Conservation (phyloP, 2,329 filamentous ascomycete genomes). For the Tothia fuscella region DNA sequence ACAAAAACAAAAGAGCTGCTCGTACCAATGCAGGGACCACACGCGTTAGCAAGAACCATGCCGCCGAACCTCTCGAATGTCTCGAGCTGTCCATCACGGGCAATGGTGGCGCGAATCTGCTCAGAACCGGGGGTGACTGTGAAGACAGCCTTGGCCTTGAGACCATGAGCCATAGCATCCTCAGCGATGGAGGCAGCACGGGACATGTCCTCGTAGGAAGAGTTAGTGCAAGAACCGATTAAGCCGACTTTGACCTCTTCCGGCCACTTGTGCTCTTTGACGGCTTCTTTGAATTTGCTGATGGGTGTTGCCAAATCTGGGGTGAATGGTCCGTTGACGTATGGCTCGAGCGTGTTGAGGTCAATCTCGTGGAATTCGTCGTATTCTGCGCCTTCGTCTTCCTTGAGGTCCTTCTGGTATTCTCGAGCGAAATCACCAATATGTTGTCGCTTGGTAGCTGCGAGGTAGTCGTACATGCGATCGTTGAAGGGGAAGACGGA, state of each 20-base stretch:
- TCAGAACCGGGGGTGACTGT: constrained; percentile 94
- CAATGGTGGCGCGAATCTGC: constrained; percentile 90
- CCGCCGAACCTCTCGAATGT: constrained; percentile 96
- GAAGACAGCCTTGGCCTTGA: constrained; percentile 90
- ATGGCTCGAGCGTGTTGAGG: constrained; percentile 85
- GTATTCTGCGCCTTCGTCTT: constrained; percentile 86
- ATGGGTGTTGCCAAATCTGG: constrained; percentile 96
- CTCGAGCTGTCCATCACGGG: constrained; percentile 77
- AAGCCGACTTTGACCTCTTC: constrained; percentile 93
- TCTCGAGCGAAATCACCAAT: constrained; percentile 82
- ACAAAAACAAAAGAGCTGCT: constrained; percentile 10
- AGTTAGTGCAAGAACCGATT: constrained; percentile 98
- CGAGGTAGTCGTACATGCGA: constrained; percentile 92
- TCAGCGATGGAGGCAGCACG: constrained; percentile 83
- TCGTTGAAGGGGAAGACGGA: constrained; percentile 97
- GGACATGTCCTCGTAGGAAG: constrained; percentile 79
- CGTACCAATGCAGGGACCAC: constrained; percentile 52
- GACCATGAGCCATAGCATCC: constrained; percentile 79
- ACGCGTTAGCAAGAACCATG: constrained; percentile 89
- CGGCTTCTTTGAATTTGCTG: constrained; percentile 91
- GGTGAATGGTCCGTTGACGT: constrained; percentile 98
- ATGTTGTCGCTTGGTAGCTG: constrained; percentile 75
- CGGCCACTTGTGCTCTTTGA: constrained; percentile 91
- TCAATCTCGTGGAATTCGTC: constrained; percentile 96
- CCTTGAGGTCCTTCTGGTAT: constrained; percentile 75